Conservation (phyloP, 495 filamentous ascomycete species). For the Hyaloscypha finlandica region DNA sequence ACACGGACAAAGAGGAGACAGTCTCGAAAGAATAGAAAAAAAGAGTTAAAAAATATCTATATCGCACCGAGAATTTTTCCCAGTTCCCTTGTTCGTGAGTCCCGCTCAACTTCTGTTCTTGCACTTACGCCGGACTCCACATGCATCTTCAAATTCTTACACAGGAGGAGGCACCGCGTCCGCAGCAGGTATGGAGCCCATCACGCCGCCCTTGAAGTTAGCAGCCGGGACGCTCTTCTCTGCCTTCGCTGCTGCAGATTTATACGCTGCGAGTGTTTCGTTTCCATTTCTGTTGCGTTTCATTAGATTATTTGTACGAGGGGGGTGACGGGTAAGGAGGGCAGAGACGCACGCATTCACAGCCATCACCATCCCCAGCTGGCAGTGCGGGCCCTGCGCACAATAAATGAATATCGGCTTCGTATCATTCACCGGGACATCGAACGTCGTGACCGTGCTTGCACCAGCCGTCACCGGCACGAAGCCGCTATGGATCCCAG, state of each 20-base stretch:
- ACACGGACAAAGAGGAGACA: too few relatives aligned
- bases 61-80: too few relatives aligned
- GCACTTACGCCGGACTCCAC: too few relatives aligned
- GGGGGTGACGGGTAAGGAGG: not conserved
- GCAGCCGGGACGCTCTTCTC: conserved; percentile 8
- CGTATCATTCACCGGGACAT: conserved; percentile 45
- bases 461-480: conserved; percentile 43
- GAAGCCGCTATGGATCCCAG: conserved; percentile 64
- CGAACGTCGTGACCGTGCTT: conserved; percentile 38
- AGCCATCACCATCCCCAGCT: conserved; percentile 51
- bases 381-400: conserved; percentile 48
- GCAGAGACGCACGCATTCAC: conserved; percentile 35
- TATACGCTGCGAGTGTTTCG: conserved; percentile 16
- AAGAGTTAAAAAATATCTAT: too few relatives aligned
- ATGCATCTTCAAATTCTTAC: conserved; percentile 2
- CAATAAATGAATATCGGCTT: conserved; percentile 56
- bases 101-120: too few relatives aligned
- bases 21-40: too few relatives aligned
- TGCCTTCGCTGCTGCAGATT: conserved; percentile 17
- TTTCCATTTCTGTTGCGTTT: not conserved
- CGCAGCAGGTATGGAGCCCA: conserved; percentile 16
- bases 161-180: conserved; percentile 10
- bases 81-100: too few relatives aligned
- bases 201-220: conserved; percentile 8
- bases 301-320: not conserved